Evolutionary conservation across 805 yeast species (phyloP).

Genomic region (Kuraishia cidri): DNA sequence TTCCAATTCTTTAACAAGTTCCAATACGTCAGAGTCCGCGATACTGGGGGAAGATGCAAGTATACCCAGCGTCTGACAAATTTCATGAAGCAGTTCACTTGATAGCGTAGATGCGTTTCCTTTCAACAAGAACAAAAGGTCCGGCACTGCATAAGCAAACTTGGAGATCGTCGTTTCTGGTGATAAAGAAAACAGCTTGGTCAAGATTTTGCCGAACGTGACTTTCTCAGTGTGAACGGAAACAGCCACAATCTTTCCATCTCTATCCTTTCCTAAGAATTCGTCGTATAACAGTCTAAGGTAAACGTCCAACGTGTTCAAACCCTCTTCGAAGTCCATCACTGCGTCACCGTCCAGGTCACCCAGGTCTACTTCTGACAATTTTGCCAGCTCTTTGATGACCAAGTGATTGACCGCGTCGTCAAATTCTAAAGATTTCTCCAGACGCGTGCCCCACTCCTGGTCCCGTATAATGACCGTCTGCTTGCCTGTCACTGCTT

Average conservation of each 20-base stretch:
- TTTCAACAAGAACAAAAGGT: not conserved
- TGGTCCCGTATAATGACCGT: slow-evolving; percentile 62
- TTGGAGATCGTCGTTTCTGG: not conserved
- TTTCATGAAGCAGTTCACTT: not conserved
- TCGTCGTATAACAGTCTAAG: slow-evolving; percentile 28
- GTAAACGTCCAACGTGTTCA: slow-evolving; percentile 10
- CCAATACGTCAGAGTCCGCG: not conserved
- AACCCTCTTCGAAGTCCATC: slow-evolving; percentile 2
- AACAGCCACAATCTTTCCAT: slow-evolving; percentile 2
- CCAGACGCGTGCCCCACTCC: slow-evolving; percentile 64
- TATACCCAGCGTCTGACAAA: not conserved
- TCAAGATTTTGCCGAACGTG: not conserved
- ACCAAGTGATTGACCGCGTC: slow-evolving; percentile 26
- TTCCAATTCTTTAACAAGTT: not conserved
- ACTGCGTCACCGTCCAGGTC: slow-evolving; percentile 5
- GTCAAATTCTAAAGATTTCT: slow-evolving; percentile 61
- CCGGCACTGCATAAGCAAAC: not conserved
- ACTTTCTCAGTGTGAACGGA: not conserved
- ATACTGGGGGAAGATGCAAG: not conserved
- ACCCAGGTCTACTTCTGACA: slow-evolving; percentile 6
- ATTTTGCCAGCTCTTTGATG: not conserved
- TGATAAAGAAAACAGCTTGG: not conserved
- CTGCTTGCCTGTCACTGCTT: slow-evolving; percentile 38
- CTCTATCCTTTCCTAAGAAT: slow-evolving; percentile 15
- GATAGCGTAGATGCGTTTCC: not conserved